These are phyloP conservation scores for Schwanniomyces sp. DNA, from an alignment of 805 yeast genomes.

Conservation along the genomic window DNA sequence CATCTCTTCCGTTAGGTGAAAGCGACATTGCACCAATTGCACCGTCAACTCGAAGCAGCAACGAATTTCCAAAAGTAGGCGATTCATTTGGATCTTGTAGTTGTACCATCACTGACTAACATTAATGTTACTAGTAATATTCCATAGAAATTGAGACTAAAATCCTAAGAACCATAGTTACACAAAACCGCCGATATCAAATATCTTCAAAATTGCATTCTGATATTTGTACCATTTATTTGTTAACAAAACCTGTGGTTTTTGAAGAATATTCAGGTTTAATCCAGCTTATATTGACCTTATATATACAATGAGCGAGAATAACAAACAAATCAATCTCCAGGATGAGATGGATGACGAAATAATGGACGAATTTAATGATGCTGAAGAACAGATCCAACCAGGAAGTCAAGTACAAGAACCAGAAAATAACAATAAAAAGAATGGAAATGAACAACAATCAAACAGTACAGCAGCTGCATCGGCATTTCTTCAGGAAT, in stretches of 20 bases:
- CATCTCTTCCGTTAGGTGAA: constrained; percentile 89
- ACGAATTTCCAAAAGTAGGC: constrained; percentile 74
- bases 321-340: constrained; percentile 3
- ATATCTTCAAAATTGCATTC: background rate
- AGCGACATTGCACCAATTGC: constrained; percentile 89
- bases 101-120: constrained; percentile 1
- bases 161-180: background rate
- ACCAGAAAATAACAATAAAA: constrained; percentile 1
- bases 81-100: constrained; percentile 34
- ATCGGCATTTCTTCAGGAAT: constrained; percentile 38
- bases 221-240: too few species aligned
- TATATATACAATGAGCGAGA: constrained; percentile 1
- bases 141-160: too few species aligned
- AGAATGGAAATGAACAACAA: constrained; percentile 6
- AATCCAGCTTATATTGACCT: background rate
- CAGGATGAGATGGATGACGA: constrained; percentile 19
- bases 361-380: constrained; percentile 23
- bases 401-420: constrained; percentile 3
- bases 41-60: constrained; percentile 85
- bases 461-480: constrained; percentile 8
- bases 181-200: background rate
- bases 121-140: background rate
- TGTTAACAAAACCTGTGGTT: too few species aligned
- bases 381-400: constrained; percentile 13
- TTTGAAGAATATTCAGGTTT: background rate